A percentile compares a stretch with the other conserved stretches of the same genome.
phyloP scores from a whole-genome alignment of 371 early-diverging fungal genomes.

The Mortierella sp. region DNA sequence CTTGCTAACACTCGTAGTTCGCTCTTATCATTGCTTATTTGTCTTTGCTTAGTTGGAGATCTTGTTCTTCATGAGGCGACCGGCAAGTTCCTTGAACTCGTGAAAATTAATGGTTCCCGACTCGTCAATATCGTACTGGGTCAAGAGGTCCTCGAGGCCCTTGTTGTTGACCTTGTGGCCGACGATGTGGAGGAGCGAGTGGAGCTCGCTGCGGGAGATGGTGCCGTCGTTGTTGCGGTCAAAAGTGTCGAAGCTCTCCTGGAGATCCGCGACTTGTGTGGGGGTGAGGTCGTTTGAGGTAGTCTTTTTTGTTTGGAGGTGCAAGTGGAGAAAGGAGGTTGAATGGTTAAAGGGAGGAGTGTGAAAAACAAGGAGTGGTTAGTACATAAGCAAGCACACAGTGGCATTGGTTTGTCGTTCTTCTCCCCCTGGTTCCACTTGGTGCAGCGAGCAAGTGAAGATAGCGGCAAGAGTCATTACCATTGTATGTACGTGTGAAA shows the following conservation, averaged over 20 bases:
- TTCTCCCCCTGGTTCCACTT: not conserved
- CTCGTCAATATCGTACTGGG: constrained; percentile 28
- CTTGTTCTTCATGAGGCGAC: constrained; percentile 39
- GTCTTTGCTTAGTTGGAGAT: not conserved
- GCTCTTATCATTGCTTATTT: no score
- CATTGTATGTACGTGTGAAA: not conserved
- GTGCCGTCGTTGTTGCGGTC: constrained; percentile 69
- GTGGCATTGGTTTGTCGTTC: not conserved
- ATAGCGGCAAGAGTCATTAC: constrained; percentile 1
- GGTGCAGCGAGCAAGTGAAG: not conserved
- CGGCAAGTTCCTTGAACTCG: constrained; percentile 27
- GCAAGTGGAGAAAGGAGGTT: not conserved
- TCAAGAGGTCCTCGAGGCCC: constrained; percentile 21
- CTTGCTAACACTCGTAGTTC: no score
- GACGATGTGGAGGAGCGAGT: constrained; percentile 37
- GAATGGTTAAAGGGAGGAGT: not conserved
- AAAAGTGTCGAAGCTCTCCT: constrained; percentile 71
- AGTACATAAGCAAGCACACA: constrained; percentile 10
- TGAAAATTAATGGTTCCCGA: constrained; percentile 38
- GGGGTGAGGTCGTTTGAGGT: not conserved
- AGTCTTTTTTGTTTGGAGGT: not conserved
- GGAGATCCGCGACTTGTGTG: constrained; percentile 39
- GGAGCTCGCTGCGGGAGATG: constrained; percentile 67
- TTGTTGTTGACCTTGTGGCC: constrained; percentile 42
- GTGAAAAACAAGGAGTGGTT: not conserved